Base-by-base conservation (phyloP, 75 land plant genomes). In the Cunninghamia lanceolata region DNA sequence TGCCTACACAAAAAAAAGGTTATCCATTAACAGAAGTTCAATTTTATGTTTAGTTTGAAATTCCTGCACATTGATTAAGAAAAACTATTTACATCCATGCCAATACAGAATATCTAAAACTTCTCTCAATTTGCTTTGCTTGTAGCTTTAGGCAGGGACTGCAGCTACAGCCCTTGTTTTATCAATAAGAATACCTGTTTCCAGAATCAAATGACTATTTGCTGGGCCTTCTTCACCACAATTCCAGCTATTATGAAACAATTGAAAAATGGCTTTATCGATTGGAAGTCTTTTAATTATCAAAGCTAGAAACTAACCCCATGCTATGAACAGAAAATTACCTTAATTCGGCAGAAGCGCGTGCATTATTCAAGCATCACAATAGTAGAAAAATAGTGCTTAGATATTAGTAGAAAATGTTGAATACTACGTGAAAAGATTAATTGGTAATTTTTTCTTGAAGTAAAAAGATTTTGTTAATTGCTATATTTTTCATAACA, bases 171-270 rank as follows among this genome's bases (percentile, higher is more conserved):
- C n/a, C n/a, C n/a, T n/a, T n/a, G n/a, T 76, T 38, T 25, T 36
- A 25, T 17, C 79, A 83, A 45, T 14, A 46, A 35, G 25, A 42
- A 70, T 25, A 91, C 92, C 92, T 81, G 87, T 94, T 85, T 96
- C 98, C 53, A 97, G 92, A 45, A 97, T 94, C 83, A 6, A 35
- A 42, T 53, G 86, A 53, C 91, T 92, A 45, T 71, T 89, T 39
- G 95, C 91, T 9, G 93, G 90, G 32, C 99, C 99, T 90, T 97
- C 99, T 87, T 91, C 93, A 40, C 99, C 99, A 88, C 98, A 97
- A 40, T 97, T 97, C 99, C 99, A 97, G 86, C 99, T 97, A 88
- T 50, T 85, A 83, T 76, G 83, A 82, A 82, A 76, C 40, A 76
- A 42, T 38, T 13, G 53, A 47, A 46, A 82, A 2, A 59, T 19